Percentiles rank a stretch among this genome's conserved stretches.
phyloP scores from a whole-genome alignment of 1,284 basidiomycete species.

The Malassezia vespertilionis region DNA sequence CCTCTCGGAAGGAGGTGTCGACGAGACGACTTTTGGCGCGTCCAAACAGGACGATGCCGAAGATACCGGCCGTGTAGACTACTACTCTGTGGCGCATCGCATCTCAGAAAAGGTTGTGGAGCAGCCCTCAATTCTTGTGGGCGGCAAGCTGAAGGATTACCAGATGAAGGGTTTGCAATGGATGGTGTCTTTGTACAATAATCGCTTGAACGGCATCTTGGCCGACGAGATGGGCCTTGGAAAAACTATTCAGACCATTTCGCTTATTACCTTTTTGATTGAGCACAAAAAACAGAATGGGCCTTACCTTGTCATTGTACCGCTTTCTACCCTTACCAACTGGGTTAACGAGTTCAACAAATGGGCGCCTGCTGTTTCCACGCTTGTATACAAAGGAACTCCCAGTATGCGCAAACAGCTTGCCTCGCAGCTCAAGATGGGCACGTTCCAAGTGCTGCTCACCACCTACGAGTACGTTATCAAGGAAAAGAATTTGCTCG shows the following conservation, averaged over 20 bases:
- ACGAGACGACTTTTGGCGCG: constrained; percentile 81
- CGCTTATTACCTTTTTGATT: constrained; percentile 47
- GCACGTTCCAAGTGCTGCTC: constrained; percentile 45
- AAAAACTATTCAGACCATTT: constrained; percentile 48
- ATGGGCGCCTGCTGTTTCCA: constrained; percentile 44
- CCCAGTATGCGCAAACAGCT: constrained; percentile 42
- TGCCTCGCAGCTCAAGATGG: constrained; percentile 30
- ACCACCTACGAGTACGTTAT: constrained; percentile 48
- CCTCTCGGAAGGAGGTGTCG: constrained; percentile 52
- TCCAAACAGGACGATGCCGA: constrained; percentile 58
- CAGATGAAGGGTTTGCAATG: constrained; percentile 48
- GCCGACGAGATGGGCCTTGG: constrained; percentile 48
- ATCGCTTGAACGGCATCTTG: constrained; percentile 46
- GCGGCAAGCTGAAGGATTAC: constrained; percentile 46
- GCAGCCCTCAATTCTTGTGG: constrained; percentile 70
- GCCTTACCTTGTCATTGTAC: constrained; percentile 47
- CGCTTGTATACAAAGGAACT: constrained; percentile 45
- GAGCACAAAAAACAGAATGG: constrained; percentile 46
- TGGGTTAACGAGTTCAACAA: constrained; percentile 48
- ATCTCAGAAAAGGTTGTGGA: constrained; percentile 76
- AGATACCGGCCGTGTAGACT: constrained; percentile 65
- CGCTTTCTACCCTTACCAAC: constrained; percentile 46
- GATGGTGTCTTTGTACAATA: constrained; percentile 48
- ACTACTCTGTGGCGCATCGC: constrained; percentile 89
- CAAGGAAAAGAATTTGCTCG: constrained; percentile 47